Evolutionary conservation across 2,329 filamentous ascomycete species (phyloP).

Genomic region (Neofusicoccum sp.): DNA sequence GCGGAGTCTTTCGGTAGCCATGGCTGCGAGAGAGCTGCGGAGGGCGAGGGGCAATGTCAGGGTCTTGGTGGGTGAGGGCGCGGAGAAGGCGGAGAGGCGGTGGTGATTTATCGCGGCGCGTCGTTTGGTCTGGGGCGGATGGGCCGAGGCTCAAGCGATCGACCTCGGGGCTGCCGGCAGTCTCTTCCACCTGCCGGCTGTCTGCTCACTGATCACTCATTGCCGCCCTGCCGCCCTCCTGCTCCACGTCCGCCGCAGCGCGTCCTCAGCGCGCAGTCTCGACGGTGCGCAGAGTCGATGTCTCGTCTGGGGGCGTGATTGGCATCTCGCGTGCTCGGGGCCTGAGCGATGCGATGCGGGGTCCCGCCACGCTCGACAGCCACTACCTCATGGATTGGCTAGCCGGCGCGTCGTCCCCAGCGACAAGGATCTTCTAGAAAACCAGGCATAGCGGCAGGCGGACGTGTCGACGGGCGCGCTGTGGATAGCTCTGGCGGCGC

Average conservation of each 20-base stretch:
- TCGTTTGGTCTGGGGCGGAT: slow-evolving; percentile 8
- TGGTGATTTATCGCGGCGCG: slow-evolving; percentile 17
- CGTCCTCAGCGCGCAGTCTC: too few relatives aligned
- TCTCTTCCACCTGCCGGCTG: background rate
- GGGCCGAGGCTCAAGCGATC: slow-evolving; percentile 20
- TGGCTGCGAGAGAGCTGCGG: slow-evolving; percentile 37
- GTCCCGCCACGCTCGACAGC: too few relatives aligned
- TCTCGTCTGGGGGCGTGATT: background rate
- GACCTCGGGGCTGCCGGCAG: slow-evolving; percentile 22
- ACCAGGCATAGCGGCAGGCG: too few relatives aligned
- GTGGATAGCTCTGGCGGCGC: too few relatives aligned
- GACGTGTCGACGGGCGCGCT: too few relatives aligned
- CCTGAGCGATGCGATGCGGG: too few relatives aligned
- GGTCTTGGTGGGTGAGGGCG: background rate
- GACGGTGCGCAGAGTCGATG: background rate
- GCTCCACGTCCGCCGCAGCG: background rate
- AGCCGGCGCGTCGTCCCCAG: too few relatives aligned
- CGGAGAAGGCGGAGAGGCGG: slow-evolving; percentile 16
- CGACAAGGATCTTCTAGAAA: too few relatives aligned
- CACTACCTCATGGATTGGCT: too few relatives aligned
- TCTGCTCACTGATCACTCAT: background rate
- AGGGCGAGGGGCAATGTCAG: background rate
- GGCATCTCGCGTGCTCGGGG: too few relatives aligned
- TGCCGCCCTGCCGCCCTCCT: background rate
- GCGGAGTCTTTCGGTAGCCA: slow-evolving; percentile 83